Evolutionary conservation across 306 rosid genomes (phyloP).

Genomic region (Vicia faba): DNA sequence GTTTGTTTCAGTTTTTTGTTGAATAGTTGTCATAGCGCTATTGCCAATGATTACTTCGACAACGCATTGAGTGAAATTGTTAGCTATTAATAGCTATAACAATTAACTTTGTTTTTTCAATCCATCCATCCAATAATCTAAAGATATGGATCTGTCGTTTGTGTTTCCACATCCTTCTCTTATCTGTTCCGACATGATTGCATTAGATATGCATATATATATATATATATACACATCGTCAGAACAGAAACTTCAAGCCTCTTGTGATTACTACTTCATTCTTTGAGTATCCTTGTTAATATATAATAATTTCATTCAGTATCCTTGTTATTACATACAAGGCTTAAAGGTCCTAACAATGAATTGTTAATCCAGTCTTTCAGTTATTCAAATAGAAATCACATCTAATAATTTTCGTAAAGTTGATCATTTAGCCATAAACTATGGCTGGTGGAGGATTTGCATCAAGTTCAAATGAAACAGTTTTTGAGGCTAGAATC

Average conservation of each 20-base stretch:
- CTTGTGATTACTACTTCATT: too few relatives aligned
- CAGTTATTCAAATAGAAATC: not conserved
- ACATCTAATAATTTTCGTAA: not conserved
- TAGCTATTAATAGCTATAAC: not conserved
- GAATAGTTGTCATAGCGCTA: too few relatives aligned
- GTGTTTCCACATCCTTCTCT: not conserved
- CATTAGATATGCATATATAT: not conserved
- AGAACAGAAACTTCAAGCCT: not conserved
- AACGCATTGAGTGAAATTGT: too few relatives aligned
- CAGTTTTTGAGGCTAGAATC: slow-evolving; percentile 52
- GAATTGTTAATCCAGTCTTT: not conserved
- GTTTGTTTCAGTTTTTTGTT: too few relatives aligned
- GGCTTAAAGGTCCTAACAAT: not conserved
- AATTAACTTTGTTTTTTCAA: not conserved
- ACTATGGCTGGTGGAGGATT: slow-evolving; percentile 51
- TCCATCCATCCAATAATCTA: not conserved
- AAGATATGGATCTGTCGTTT: not conserved
- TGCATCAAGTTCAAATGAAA: not conserved
- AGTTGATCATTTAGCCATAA: not conserved
- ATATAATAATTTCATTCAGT: too few relatives aligned
- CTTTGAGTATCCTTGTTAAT: too few relatives aligned
- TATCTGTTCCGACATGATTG: not conserved
- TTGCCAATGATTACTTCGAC: too few relatives aligned
- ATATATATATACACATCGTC: not conserved
- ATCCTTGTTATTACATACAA: not conserved